Base-by-base conservation (phyloP, 2,329 filamentous ascomycete genomes). In the Gaeumannomyces sp. region DNA sequence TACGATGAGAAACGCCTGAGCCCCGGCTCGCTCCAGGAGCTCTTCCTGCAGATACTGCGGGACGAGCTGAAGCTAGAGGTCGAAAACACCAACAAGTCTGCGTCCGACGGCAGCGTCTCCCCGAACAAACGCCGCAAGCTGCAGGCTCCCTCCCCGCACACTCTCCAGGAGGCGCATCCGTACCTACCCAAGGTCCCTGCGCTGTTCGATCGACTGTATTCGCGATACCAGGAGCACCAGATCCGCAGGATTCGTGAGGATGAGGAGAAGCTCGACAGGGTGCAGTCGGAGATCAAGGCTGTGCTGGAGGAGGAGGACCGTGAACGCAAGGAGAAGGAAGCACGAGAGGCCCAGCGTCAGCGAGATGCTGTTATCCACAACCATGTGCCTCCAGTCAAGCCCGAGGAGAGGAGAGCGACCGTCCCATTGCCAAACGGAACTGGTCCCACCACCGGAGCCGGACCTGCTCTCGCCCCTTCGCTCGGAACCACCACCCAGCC, bases 1-100 rank as follows among this genome's bases (percentile, higher is more conserved):
- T 97, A 90, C 78, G 89, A 97, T 80, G 82, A 85, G 69, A 79
- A 82, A 71, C 87, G 93, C 67, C 79, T 98, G 74, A 89, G 82
- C 61, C 87, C 93, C 10, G 90, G 93, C 76, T 86, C 92, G 59
- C 80, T 98, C 69, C 87, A 91, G 76, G 85, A 89, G 72, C 83
- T 95, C 63, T 97, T 96, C 75, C 79, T 93, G 69, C 83, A 86
- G 14, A 79, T 96, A 66, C 76, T 97, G 73, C 85, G 86, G 69
- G 90, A 96, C 69, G 92, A 95, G 75, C 76, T 88, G 68, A 85
- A 78, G 70, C 75, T 73, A 64, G 84, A 89, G 67, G 75, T 70
- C 67, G 71, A 64, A 68, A 72, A 50, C 68, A 56, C 71, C 11
- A 71, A 72, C 66, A 71, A 75, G 29, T n/a, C 45, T 53, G 76